Evolutionary conservation across 352 stramenopile species (phyloP), one percentile per base, ranked within the genome.

Genomic region (Pythium plurisporium): DNA sequence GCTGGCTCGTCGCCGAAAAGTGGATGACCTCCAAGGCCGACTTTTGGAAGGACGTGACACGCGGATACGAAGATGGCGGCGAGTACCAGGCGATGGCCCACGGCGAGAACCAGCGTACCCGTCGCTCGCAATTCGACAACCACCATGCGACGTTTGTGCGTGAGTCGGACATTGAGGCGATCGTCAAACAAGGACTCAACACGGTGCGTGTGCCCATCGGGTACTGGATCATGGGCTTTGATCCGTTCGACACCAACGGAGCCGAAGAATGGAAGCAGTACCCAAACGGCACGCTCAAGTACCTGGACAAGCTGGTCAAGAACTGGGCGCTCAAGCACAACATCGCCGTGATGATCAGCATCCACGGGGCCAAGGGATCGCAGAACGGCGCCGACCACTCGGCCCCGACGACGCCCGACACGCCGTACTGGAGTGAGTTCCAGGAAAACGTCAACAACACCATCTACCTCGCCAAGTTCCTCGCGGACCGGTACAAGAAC

Each of bases 351-450:
- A 33, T 83, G 11, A 70, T 83, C 33, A 85, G 74, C 50, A 77
- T 85, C 42, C 76, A 87, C 62, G 72, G 64, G 4, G 79, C 81
- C 31, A 87, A 90, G 53, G 83, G 81, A 0, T 89, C 79, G 1
- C 83, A 94, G 67, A 91, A 90, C 46, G 82, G 82, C 44, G 68
- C 66, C 7, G 80, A 93, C 59, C 65, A 91, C 57, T 90, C 77
- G 42, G 83, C 79, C 2, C 78, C 78, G 0, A 69, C 69, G 40
- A 56, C 72, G 9, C 62, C 64, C 4, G 70, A 69, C 19, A 70
- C 62, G 15, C 62, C 79, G 31, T 57, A 81, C 34, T 91, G 74
- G 79, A 68, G 58, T 2, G 30, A 52, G 2, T 88, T 65, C 44
- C 37, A 55, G 3, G 77, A 86, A 59, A 91, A 94, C 60, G 40